phyloP scores from a whole-genome alignment of 352 stramenopile genomes.

The Phytopythium helicoides region DNA sequence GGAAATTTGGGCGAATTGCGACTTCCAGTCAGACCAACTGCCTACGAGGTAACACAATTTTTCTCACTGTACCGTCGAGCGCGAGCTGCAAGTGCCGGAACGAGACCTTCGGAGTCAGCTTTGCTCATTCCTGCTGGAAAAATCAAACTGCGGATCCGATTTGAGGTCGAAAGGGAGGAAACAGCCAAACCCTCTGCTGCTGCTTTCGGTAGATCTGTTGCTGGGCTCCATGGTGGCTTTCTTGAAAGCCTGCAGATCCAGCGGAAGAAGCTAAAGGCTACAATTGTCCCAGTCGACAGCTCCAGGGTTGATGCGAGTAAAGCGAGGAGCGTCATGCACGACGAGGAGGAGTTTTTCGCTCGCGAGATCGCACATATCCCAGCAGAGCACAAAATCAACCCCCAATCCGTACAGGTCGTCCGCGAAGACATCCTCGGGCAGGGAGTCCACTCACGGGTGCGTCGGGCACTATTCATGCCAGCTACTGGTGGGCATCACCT shows the following conservation, averaged over 20 bases:
- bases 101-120: not conserved
- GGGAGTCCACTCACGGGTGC: conserved; percentile 33
- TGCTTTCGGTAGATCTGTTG: not conserved
- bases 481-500: not conserved
- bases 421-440: conserved; percentile 20
- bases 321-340: not conserved
- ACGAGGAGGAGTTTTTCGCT: conserved; percentile 11
- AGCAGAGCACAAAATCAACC: conserved; percentile 6
- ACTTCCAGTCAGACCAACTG: conserved; percentile 12
- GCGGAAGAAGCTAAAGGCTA: conserved; percentile 38
- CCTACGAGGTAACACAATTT: conserved; percentile 29
- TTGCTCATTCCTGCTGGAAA: conserved; percentile 19
- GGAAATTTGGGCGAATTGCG: conserved; percentile 26
- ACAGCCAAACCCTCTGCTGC: not conserved
- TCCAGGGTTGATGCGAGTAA: not conserved
- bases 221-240: conserved; percentile 20
- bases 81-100: conserved; percentile 1
- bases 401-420: conserved; percentile 10
- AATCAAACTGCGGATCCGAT: conserved; percentile 31
- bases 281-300: conserved; percentile 15
- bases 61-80: conserved; percentile 22
- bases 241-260: conserved; percentile 31
- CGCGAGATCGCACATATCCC: conserved; percentile 13
- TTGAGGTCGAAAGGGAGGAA: conserved; percentile 18
- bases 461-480: conserved; percentile 12